These are phyloP conservation scores for Pseudocercospora pini-densiflorae DNA, from an alignment of 2,329 filamentous ascomycete species.

Conservation along the genomic window DNA sequence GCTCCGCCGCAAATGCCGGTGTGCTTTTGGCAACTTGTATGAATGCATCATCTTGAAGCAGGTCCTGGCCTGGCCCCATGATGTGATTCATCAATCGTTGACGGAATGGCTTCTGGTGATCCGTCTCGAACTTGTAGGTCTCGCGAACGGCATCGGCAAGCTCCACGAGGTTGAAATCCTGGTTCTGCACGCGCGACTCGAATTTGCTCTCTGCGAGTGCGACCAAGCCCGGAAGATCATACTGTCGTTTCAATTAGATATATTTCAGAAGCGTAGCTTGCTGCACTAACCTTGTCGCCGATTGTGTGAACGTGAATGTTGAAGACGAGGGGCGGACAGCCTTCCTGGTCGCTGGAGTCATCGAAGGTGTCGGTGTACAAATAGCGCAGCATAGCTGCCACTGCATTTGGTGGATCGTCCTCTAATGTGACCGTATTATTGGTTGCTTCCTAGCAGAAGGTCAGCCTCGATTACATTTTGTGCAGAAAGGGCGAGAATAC, in stretches of 20 bases:
- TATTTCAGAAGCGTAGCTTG: too few species aligned
- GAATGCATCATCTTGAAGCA: not conserved
- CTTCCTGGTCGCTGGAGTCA: not conserved
- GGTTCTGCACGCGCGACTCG: not conserved
- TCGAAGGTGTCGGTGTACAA: slow-evolving; percentile 16
- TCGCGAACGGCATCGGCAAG: not conserved
- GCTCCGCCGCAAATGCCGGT: not conserved
- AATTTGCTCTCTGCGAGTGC: not conserved
- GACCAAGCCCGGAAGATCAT: not conserved
- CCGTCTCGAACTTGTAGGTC: not conserved
- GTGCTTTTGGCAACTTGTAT: not conserved
- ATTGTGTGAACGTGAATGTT: slow-evolving; percentile 4
- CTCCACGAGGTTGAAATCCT: not conserved
- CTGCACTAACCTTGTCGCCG: slow-evolving; percentile 10
- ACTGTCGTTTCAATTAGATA: too few species aligned
- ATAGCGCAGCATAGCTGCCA: slow-evolving; percentile 18
- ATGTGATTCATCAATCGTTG: not conserved
- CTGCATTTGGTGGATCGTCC: slow-evolving; percentile 16
- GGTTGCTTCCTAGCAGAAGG: slow-evolving; percentile 3
- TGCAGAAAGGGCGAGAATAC: too few species aligned
- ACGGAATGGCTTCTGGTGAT: not conserved
- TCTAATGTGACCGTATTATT: not conserved
- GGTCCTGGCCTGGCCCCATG: not conserved
- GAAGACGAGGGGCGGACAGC: not conserved
- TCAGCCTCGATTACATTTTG: too few species aligned